Conservation (phyloP, 1,284 basidiomycete species). For the Filobasidium uniguttulatum region DNA sequence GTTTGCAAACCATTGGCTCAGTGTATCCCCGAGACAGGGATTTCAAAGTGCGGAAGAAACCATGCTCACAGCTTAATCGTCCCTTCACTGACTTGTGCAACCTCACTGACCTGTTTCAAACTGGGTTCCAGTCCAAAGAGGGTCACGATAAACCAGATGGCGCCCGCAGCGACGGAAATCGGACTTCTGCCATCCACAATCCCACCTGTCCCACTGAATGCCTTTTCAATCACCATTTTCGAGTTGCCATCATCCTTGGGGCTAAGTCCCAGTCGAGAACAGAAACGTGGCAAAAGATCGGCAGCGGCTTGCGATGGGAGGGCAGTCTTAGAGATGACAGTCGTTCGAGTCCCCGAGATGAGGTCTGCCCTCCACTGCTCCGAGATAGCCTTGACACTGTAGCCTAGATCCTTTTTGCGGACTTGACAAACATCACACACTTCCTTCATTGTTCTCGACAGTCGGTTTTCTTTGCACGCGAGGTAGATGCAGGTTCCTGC, state of each 20-base stretch:
- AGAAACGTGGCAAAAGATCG: constrained; percentile 13
- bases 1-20: not conserved
- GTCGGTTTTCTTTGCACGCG: constrained; percentile 85
- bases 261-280: constrained; percentile 9
- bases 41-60: no score
- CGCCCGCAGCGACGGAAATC: constrained; percentile 88
- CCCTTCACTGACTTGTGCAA: constrained; percentile 94
- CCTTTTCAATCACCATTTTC: constrained; percentile 9
- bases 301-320: constrained; percentile 15
- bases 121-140: constrained; percentile 61
- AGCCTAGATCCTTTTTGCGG: constrained; percentile 85
- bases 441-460: constrained; percentile 88
- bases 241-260: constrained; percentile 8
- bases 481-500: constrained; percentile 98
- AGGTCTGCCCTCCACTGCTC: constrained; percentile 25
- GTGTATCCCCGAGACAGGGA: not conserved
- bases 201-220: constrained; percentile 6
- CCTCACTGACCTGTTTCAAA: constrained; percentile 73
- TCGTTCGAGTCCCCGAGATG: constrained; percentile 11
- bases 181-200: constrained; percentile 78
- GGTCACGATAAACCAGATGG: constrained; percentile 82
- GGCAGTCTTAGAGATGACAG: constrained; percentile 3
- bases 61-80: constrained; percentile 63
- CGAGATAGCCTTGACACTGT: constrained; percentile 86
- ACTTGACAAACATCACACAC: constrained; percentile 87